A percentile compares a stretch with the other conserved stretches of the same genome.
Evolutionary conservation across 2,329 filamentous ascomycete genomes (phyloP).

Genomic region (Rutstroemia sp.): DNA sequence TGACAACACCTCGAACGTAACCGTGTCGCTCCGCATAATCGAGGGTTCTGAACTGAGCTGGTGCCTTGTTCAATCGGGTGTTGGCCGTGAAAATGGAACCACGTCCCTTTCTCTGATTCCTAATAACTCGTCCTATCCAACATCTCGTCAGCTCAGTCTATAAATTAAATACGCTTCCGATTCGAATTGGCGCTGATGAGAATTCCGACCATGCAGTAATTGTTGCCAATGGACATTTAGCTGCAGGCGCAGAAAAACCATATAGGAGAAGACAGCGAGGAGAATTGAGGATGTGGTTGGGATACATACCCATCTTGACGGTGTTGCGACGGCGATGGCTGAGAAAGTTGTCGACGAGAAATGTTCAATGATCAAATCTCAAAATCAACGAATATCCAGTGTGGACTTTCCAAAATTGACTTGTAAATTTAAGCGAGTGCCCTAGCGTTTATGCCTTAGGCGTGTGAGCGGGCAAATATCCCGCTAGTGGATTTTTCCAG

Average conservation of each 20-base stretch:
- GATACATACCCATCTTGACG: constrained; percentile 5
- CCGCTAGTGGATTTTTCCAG: constrained; percentile 3
- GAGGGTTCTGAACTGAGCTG: constrained; percentile 92
- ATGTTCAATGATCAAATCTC: not conserved
- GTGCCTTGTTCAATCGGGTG: constrained; percentile 90
- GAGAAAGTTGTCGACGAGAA: constrained; percentile 1
- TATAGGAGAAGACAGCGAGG: too few species aligned
- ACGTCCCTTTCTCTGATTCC: constrained; percentile 72
- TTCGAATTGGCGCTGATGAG: too few species aligned
- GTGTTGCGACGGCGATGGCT: constrained; percentile 2
- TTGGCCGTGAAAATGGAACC: constrained; percentile 70
- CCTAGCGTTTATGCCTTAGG: not conserved
- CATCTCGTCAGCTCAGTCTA: not conserved
- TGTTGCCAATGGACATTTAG: too few species aligned
- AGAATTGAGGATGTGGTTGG: too few species aligned
- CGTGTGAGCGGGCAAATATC: not conserved
- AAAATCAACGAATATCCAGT: constrained; percentile 3
- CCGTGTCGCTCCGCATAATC: constrained; percentile 96
- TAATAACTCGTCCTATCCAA: constrained; percentile 49
- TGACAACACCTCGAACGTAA: constrained; percentile 94
- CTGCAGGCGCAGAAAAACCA: too few species aligned
- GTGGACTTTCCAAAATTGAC: constrained; percentile 1
- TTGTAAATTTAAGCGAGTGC: constrained; percentile 3
- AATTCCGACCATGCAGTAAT: too few species aligned
- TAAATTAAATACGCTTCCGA: too few species aligned